These are phyloP conservation scores for Hypoxylon sp. DNA, from an alignment of 2,329 filamentous ascomycete species.

Conservation along the genomic window DNA sequence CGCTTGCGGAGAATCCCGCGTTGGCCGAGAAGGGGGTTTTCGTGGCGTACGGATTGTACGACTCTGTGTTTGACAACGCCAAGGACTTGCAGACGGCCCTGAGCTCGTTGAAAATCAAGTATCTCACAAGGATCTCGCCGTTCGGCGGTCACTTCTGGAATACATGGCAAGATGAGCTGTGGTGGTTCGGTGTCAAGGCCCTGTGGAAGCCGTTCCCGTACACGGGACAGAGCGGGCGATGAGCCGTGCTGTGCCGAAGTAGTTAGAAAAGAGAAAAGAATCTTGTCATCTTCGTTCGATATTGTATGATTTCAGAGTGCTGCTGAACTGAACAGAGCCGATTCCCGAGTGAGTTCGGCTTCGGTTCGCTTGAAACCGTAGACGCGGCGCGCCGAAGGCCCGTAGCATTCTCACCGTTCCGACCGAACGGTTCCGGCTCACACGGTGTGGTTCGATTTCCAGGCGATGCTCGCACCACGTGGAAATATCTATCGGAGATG, in stretches of 20 bases:
- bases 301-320: neutral
- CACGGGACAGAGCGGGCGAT: conserved; percentile 20
- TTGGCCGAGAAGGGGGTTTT: conserved; percentile 39
- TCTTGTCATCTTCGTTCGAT: conserved; percentile 6
- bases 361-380: neutral
- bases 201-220: conserved; percentile 43
- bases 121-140: conserved; percentile 38
- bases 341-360: neutral
- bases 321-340: neutral
- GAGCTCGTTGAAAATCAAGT: conserved; percentile 25
- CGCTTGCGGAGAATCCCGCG: conserved; percentile 32
- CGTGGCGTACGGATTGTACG: conserved; percentile 43
- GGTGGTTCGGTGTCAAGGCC: conserved; percentile 43
- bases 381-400: neutral
- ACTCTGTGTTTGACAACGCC: conserved; percentile 38
- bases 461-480: conserved; percentile 18
- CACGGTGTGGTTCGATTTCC: conserved; percentile 10
- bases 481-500: neutral
- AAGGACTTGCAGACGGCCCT: conserved; percentile 41
- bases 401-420: neutral
- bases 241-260: neutral
- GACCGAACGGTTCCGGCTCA: neutral
- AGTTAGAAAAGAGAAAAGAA: neutral
- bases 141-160: conserved; percentile 45
- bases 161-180: conserved; percentile 44